Percentiles rank a stretch among this genome's conserved stretches.
These are phyloP conservation scores for Endoconidiophora laricicola DNA, from an alignment of 2,329 filamentous ascomycete genomes.

Conservation along the genomic window DNA sequence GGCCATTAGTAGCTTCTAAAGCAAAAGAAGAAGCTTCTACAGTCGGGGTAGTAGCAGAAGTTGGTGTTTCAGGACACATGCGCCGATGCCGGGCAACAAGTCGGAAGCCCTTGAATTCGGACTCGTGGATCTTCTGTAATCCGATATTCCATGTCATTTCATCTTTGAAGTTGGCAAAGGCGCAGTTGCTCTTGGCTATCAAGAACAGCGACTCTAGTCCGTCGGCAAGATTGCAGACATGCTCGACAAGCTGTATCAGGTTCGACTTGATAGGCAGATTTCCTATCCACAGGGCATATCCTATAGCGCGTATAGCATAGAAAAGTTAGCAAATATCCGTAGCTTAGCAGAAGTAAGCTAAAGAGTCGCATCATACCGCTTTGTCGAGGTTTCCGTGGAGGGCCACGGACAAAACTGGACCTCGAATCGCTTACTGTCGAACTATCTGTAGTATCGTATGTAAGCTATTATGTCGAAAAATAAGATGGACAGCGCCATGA, in stretches of 20 bases:
- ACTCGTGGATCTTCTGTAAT: constrained; percentile 76
- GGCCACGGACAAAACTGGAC: constrained; percentile 1
- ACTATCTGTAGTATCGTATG: neutral
- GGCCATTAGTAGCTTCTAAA: neutral
- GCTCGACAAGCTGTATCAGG: constrained; percentile 71
- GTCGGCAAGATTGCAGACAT: constrained; percentile 66
- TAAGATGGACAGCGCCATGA: too few relatives aligned
- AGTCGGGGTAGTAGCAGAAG: neutral
- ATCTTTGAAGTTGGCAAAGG: constrained; percentile 86
- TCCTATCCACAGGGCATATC: constrained; percentile 89
- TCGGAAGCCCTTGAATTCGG: constrained; percentile 68
- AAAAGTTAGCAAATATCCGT: constrained; percentile 11
- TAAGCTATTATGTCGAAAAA: too few relatives aligned
- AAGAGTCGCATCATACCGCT: neutral
- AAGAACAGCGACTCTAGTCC: constrained; percentile 80
- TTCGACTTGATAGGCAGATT: constrained; percentile 76
- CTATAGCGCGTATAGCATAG: constrained; percentile 36
- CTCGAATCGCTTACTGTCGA: neutral
- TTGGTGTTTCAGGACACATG: constrained; percentile 21
- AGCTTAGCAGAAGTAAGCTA: constrained; percentile 7
- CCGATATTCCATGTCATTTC: constrained; percentile 60
- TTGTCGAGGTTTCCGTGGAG: constrained; percentile 6
- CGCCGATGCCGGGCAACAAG: constrained; percentile 68
- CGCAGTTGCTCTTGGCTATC: constrained; percentile 94
- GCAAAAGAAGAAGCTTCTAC: neutral